Evolutionary conservation across 352 stramenopile species (phyloP).

Genomic region (Globisporangium perplexum): DNA sequence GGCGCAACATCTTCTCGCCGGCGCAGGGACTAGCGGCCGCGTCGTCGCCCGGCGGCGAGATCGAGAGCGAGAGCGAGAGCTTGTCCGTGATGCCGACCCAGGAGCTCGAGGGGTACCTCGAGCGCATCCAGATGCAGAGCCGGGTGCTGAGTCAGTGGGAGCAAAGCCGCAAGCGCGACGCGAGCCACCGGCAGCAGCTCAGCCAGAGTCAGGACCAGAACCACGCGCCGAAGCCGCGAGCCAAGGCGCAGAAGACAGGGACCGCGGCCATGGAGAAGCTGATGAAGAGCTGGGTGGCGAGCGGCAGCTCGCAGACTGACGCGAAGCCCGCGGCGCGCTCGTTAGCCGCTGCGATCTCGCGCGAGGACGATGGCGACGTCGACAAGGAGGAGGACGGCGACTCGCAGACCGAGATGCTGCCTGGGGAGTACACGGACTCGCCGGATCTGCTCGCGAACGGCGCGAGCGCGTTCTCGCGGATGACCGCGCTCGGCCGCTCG

Average conservation of each 20-base stretch:
- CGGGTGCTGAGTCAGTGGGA: slow-evolving; percentile 46
- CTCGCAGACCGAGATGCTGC: slow-evolving; percentile 13
- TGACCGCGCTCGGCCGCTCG: neutral
- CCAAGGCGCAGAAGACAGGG: neutral
- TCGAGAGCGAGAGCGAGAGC: slow-evolving; percentile 5
- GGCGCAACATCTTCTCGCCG: slow-evolving; percentile 8
- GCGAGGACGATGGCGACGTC: slow-evolving; percentile 6
- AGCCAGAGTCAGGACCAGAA: neutral
- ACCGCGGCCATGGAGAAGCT: slow-evolving; percentile 13
- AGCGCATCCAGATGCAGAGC: slow-evolving; percentile 43
- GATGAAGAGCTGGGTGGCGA: slow-evolving; percentile 13
- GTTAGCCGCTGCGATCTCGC: too few species aligned
- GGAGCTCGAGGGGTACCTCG: slow-evolving; percentile 45
- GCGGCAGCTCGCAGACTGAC: slow-evolving; percentile 1
- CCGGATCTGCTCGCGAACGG: slow-evolving; percentile 9
- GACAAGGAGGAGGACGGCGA: slow-evolving; percentile 18
- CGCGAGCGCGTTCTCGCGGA: neutral
- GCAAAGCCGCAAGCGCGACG: slow-evolving; percentile 11
- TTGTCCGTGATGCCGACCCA: slow-evolving; percentile 36
- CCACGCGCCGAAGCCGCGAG: slow-evolving; percentile 6
- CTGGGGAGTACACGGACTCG: slow-evolving; percentile 7
- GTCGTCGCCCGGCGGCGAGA: neutral
- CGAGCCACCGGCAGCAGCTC: slow-evolving; percentile 1
- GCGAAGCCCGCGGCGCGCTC: slow-evolving; percentile 2
- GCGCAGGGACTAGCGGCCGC: neutral